These are phyloP conservation scores for Pogostemon cablin DNA, from an alignment of 257 asterid genomes.

Conservation along the genomic window DNA sequence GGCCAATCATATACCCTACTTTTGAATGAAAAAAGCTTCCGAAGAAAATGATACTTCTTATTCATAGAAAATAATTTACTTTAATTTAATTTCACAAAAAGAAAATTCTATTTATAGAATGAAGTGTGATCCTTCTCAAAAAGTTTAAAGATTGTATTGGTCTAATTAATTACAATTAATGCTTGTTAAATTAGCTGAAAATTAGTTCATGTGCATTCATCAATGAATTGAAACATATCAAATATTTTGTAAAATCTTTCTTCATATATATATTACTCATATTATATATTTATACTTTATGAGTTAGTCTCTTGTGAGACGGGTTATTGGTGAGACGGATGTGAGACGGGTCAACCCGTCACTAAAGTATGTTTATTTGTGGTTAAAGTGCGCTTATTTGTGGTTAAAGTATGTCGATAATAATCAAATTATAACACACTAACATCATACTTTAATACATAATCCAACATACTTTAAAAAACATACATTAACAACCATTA, in stretches of 20 bases:
- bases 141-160: background rate
- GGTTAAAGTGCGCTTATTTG: no score
- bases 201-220: no score
- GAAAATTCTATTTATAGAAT: background rate
- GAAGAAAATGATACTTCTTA: slow-evolving; percentile 6
- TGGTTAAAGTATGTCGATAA: no score
- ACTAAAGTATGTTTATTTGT: no score
- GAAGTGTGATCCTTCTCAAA: slow-evolving; percentile 18
- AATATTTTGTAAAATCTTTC: background rate
- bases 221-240: background rate
- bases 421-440: no score
- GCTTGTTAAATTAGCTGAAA: background rate
- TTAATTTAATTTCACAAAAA: background rate
- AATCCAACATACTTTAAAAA: no score
- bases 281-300: no score
- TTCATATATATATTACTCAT: background rate
- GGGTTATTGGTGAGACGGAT: no score
- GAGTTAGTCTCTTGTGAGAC: no score
- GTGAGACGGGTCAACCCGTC: no score
- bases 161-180: background rate
- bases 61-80: background rate
- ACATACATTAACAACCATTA: no score
- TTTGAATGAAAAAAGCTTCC: slow-evolving; percentile 1
- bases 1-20: slow-evolving; percentile 24
- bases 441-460: no score